Evolutionary conservation across 768 basidiomycete genomes (phyloP), one percentile per base, ranked within the genome.

Genomic region (Mycena sanguinolenta): DNA sequence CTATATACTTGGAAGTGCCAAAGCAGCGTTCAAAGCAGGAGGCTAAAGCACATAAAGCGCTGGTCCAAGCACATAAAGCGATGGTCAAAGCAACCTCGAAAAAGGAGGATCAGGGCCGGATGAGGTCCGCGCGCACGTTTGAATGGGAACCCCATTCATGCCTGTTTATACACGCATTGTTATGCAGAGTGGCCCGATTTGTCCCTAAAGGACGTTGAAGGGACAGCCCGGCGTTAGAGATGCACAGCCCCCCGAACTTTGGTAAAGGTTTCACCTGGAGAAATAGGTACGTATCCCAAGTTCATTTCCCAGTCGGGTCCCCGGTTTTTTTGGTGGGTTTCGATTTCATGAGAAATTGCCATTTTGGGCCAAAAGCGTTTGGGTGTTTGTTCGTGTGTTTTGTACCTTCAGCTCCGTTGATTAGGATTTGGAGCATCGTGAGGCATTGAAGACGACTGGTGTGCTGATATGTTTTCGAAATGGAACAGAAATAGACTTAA

Each of bases 301-400:
- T 34, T 21, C 53, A 30, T 53, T 30, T 55, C 9, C 28, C 8
- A 30, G 1, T 34, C 52, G 28, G 9, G 52, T 32, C 6, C 27
- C 28, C 30, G 53, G 28, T 55, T 19, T 55, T 55, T 19, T 55
- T 21, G 19, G 32, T 34, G 10, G 44, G 21, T 61, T 4, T 49
- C n/a, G 5, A 23, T n/a, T 21, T 34, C 36, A 36, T 10, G 6
- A 17, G 27, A 39, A 39, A 65, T 65, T 65, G 7, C 64, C 57
- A 49, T 65, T 34, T 65, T 38, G 21, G 64, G 64, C 25, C 44
- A 12, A 38, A 58, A 49, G 64, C 64, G 64, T 65, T 65, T 14
- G 13, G 5, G 49, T 27, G 25, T 50, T 50, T 50, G 49, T n/a
- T n/a, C 21, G 21, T 46, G 44, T 46, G n/a, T 46, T 46, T 19